These are phyloP conservation scores for Ustilago trichophora DNA, from an alignment of 1,284 basidiomycete genomes.

Conservation along the genomic window DNA sequence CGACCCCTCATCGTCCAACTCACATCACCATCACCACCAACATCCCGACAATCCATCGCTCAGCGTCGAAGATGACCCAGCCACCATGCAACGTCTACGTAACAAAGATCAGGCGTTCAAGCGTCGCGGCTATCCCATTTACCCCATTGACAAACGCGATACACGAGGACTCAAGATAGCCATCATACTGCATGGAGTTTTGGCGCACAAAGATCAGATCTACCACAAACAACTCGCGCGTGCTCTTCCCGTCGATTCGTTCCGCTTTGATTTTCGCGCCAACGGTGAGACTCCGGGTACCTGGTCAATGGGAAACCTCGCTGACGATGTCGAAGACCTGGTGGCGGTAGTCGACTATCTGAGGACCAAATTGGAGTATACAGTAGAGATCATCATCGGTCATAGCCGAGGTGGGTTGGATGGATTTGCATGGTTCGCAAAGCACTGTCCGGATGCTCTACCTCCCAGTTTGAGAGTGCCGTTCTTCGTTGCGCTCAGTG, in stretches of 20 bases:
- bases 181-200: slow-evolving; percentile 56
- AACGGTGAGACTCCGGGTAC: slow-evolving; percentile 41
- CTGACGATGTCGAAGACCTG: slow-evolving; percentile 46
- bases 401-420: slow-evolving; percentile 38
- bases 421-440: slow-evolving; percentile 38
- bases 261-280: slow-evolving; percentile 80
- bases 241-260: slow-evolving; percentile 78
- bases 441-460: slow-evolving; percentile 32
- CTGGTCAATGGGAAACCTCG: slow-evolving; percentile 36
- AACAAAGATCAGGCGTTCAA: slow-evolving; percentile 29
- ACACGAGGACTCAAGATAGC: slow-evolving; percentile 44
- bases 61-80: slow-evolving; percentile 23
- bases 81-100: slow-evolving; percentile 17
- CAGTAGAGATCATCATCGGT: slow-evolving; percentile 30
- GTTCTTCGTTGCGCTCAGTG: slow-evolving; percentile 70
- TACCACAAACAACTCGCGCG: slow-evolving; percentile 78
- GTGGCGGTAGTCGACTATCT: slow-evolving; percentile 31
- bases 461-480: slow-evolving; percentile 58
- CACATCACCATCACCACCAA: neutral
- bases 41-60: neutral
- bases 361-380: slow-evolving; percentile 28
- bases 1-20: slow-evolving; percentile 4
- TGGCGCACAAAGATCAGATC: slow-evolving; percentile 73
- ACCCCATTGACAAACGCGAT: slow-evolving; percentile 29
- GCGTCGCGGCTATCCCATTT: slow-evolving; percentile 19